Percentiles rank a stretch among this genome's conserved stretches.
phyloP scores from a whole-genome alignment of 129 eudicot genomes.

The Calendula officinalis region DNA sequence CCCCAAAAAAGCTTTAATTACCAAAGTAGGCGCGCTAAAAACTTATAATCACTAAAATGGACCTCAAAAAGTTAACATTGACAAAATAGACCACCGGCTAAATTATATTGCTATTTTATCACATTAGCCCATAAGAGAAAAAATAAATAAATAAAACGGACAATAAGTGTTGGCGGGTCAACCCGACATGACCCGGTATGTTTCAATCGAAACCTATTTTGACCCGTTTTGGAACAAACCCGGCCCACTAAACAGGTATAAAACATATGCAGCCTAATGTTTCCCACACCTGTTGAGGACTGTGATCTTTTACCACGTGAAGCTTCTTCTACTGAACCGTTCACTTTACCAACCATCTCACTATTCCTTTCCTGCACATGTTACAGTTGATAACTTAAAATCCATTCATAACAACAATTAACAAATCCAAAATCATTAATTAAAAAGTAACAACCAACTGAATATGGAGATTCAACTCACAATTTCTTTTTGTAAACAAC shows the following conservation, averaged over 20 bases:
- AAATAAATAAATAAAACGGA: too few species aligned
- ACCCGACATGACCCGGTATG: neutral
- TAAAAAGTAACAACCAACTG: neutral
- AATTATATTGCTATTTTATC: too few species aligned
- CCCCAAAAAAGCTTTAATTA: too few species aligned
- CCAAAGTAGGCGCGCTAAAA: too few species aligned
- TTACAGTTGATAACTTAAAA: neutral
- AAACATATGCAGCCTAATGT: neutral
- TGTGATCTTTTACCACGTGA: neutral
- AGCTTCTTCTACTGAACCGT: neutral
- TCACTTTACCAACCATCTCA: neutral
- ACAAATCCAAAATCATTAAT: neutral
- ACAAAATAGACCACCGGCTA: too few species aligned
- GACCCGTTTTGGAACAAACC: too few species aligned
- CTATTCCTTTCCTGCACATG: neutral
- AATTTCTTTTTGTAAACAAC: constrained; percentile 2
- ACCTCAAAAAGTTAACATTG: too few species aligned
- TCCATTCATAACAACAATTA: constrained; percentile 2
- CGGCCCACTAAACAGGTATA: neutral
- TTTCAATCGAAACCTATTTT: neutral
- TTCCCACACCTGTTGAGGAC: neutral
- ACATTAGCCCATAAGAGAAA: too few species aligned
- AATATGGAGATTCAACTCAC: constrained; percentile 16
- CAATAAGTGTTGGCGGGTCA: too few species aligned
- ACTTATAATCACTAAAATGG: too few species aligned